Conservation (phyloP, 2,329 filamentous ascomycete genomes). For the Arachnomyces sp. region DNA sequence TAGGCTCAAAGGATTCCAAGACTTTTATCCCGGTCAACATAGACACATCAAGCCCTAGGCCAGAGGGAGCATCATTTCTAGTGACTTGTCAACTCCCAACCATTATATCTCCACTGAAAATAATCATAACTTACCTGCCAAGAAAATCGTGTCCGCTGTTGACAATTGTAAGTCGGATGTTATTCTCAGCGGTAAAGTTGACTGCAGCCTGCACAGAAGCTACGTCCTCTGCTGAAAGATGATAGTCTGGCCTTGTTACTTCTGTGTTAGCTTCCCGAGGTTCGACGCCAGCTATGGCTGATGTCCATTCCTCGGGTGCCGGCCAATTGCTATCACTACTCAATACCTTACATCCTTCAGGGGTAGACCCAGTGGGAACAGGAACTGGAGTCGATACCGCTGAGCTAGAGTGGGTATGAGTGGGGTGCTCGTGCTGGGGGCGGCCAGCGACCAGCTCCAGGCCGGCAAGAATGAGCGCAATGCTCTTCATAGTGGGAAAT, state of each 20-base stretch:
- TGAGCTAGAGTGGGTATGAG: neutral
- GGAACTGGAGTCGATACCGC: neutral
- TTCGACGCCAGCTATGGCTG: neutral
- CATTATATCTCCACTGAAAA: neutral
- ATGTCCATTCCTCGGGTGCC: neutral
- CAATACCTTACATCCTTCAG: conserved; percentile 1
- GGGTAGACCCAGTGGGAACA: neutral
- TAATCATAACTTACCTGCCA: conserved; percentile 1
- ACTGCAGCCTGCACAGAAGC: conserved; percentile 1
- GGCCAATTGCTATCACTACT: conserved; percentile 1
- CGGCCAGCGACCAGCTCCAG: neutral
- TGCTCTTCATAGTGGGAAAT: neutral
- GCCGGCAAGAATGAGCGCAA: conserved; percentile 1
- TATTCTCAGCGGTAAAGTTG: conserved; percentile 4
- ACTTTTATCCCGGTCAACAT: conserved; percentile 1
- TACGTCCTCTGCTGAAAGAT: neutral
- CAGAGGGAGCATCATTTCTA: conserved; percentile 5
- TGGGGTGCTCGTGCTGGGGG: neutral
- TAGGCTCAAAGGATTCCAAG: conserved; percentile 1
- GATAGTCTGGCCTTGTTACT: conserved; percentile 1
- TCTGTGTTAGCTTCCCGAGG: neutral
- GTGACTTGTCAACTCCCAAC: neutral
- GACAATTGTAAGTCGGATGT: conserved; percentile 1
- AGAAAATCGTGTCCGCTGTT: conserved; percentile 6
- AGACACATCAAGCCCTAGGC: conserved; percentile 2